Evolutionary conservation across 2,329 filamentous ascomycete species (phyloP).

Genomic region (Ceratocystiopsis minuta): DNA sequence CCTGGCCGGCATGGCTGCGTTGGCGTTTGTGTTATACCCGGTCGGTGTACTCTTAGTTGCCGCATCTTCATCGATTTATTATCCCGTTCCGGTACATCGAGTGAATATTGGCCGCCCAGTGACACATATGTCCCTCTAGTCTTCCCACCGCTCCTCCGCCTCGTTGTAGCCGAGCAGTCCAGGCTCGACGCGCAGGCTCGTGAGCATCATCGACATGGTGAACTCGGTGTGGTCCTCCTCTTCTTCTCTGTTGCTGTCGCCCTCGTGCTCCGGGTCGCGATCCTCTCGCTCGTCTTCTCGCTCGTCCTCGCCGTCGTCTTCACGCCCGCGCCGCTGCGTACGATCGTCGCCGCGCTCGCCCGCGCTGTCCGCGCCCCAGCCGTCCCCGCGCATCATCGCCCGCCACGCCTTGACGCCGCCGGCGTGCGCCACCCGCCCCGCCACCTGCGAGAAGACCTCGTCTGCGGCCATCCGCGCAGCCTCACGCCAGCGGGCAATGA

Average conservation of each 20-base stretch:
- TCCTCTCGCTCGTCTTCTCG: too few species aligned
- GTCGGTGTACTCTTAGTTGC: not conserved
- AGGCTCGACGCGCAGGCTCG: slow-evolving; percentile 19
- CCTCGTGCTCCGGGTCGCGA: slow-evolving; percentile 3
- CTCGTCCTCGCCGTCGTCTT: not conserved
- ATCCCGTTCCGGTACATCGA: not conserved
- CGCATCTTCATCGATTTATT: slow-evolving; percentile 7
- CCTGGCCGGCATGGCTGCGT: too few species aligned
- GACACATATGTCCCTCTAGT: slow-evolving; percentile 4
- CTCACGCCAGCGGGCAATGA: slow-evolving; percentile 42
- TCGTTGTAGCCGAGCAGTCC: slow-evolving; percentile 18
- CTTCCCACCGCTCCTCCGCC: slow-evolving; percentile 14
- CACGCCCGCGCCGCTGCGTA: too few species aligned
- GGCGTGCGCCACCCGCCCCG: slow-evolving; percentile 25
- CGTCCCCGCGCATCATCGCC: slow-evolving; percentile 7
- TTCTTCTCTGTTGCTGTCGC: not conserved
- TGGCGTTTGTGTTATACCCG: too few species aligned
- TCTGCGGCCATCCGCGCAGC: slow-evolving; percentile 47
- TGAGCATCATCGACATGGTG: slow-evolving; percentile 21
- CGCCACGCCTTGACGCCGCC: slow-evolving; percentile 16
- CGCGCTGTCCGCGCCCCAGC: not conserved
- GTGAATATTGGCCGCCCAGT: too few species aligned
- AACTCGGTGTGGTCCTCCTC: slow-evolving; percentile 13
- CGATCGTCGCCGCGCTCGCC: not conserved
- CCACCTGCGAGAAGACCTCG: slow-evolving; percentile 43